These are phyloP conservation scores for Cucurbita argyrosperma DNA, from an alignment of 306 rosid species.

Conservation along the genomic window DNA sequence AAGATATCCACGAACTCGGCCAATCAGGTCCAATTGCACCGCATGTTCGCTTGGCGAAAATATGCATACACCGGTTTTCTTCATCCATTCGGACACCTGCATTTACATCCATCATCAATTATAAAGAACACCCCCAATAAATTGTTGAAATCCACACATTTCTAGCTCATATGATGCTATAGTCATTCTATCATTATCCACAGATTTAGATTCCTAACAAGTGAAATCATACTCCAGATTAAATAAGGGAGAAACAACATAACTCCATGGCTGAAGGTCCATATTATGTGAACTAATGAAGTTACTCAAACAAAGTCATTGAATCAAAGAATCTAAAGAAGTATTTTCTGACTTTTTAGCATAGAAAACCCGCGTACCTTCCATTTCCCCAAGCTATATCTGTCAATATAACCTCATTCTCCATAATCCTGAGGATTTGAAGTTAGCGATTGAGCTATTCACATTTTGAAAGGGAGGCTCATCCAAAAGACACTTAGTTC, in stretches of 20 bases:
- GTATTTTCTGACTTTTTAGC: not conserved
- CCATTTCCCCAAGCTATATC: not conserved
- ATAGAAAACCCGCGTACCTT: not conserved
- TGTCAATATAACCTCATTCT: not conserved
- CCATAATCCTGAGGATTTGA: not conserved
- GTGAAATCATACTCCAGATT: not conserved
- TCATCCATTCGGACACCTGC: conserved; percentile 92
- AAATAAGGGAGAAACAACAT: not conserved
- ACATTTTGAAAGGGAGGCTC: not conserved
- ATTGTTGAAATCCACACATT: not conserved
- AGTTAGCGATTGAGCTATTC: not conserved
- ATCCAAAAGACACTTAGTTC: not conserved
- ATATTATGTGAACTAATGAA: not conserved
- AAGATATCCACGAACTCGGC: conserved; percentile 47
- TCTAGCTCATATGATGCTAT: not conserved
- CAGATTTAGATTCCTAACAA: not conserved
- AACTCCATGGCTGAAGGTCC: not conserved
- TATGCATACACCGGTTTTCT: conserved; percentile 47
- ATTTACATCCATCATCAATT: not conserved
- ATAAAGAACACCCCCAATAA: not conserved
- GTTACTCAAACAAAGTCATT: not conserved
- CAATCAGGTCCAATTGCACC: conserved; percentile 68
- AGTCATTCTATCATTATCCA: not conserved
- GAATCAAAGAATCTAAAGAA: not conserved
- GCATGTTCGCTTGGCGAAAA: conserved; percentile 58